A percentile compares a stretch with the other conserved stretches of the same genome.
Evolutionary conservation across 345 rosid species (phyloP).

Genomic region (Eutrema yunnanense): DNA sequence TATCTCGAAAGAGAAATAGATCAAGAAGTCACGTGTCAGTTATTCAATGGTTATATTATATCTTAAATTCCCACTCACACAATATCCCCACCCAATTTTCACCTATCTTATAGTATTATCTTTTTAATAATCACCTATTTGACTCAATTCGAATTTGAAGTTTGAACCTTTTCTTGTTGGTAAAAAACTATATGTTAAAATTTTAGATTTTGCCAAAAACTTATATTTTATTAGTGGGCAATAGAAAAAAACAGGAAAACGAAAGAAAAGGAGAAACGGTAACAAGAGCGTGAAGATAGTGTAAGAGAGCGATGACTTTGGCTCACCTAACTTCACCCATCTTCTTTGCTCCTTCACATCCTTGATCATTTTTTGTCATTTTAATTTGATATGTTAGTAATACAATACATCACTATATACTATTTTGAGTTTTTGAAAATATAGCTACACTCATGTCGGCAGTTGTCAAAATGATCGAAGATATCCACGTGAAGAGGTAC

Average conservation of each 20-base stretch:
- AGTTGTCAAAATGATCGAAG: not conserved
- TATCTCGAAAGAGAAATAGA: not conserved
- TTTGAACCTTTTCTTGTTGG: not conserved
- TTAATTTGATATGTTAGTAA: not conserved
- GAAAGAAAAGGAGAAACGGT: not conserved
- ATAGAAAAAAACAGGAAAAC: not conserved
- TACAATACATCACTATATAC: too few species aligned
- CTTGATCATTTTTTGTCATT: not conserved
- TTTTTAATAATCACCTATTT: not conserved
- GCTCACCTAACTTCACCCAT: slow-evolving; percentile 23
- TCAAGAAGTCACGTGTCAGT: slow-evolving; percentile 7
- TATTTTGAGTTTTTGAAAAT: not conserved
- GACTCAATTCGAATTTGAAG: not conserved
- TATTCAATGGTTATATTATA: not conserved
- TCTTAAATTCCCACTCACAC: not conserved
- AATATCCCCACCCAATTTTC: not conserved
- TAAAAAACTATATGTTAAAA: not conserved
- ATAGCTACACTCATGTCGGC: not conserved
- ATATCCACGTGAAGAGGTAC: slow-evolving; percentile 12
- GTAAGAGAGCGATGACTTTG: slow-evolving; percentile 13
- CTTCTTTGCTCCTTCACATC: slow-evolving; percentile 25
- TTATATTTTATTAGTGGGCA: not conserved
- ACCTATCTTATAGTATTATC: not conserved
- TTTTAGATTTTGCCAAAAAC: not conserved
- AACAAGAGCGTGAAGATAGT: slow-evolving; percentile 12